These are phyloP conservation scores for Candida oleophila DNA, from an alignment of 805 yeast species.

Conservation along the genomic window DNA sequence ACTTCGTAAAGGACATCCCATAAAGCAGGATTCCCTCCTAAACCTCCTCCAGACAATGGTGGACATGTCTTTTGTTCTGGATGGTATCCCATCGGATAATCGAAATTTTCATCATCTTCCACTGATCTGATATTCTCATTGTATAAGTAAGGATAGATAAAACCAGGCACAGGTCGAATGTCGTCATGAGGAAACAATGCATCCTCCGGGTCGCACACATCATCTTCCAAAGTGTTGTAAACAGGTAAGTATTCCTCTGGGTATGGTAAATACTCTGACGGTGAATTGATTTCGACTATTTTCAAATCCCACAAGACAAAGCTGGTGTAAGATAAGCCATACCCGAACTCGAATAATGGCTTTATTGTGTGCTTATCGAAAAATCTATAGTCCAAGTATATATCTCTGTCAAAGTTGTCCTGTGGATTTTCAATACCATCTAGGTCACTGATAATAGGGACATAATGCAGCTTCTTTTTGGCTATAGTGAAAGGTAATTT, in stretches of 20 bases:
- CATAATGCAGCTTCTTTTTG: slow-evolving; percentile 45
- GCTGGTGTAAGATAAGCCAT: slow-evolving; percentile 55
- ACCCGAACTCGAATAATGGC: slow-evolving; percentile 64
- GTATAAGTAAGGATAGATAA: slow-evolving; percentile 53
- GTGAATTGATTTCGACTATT: slow-evolving; percentile 41
- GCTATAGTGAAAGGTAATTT: slow-evolving; percentile 65
- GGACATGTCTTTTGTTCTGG: slow-evolving; percentile 36
- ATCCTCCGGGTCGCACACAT: slow-evolving; percentile 53
- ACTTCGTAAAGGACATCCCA: slow-evolving; percentile 54
- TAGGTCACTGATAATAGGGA: slow-evolving; percentile 41
- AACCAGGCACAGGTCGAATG: slow-evolving; percentile 53
- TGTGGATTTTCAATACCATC: slow-evolving; percentile 32
- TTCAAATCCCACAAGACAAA: slow-evolving; percentile 36
- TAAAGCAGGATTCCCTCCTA: slow-evolving; percentile 60
- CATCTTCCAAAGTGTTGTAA: slow-evolving; percentile 42
- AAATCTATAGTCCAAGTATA: slow-evolving; percentile 54
- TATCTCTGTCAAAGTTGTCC: slow-evolving; percentile 46
- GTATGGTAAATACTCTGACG: slow-evolving; percentile 44
- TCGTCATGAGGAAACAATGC: slow-evolving; percentile 54
- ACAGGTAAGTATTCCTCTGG: slow-evolving; percentile 48
- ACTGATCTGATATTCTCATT: slow-evolving; percentile 31
- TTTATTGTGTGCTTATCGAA: slow-evolving; percentile 55
- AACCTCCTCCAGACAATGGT: slow-evolving; percentile 47
- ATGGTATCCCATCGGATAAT: slow-evolving; percentile 37
- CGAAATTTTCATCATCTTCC: slow-evolving; percentile 36